Percentiles rank a stretch among this genome's conserved stretches.
Conservation (phyloP, 2,329 filamentous ascomycete species). For the Hymenoscyphus fraxineus region DNA sequence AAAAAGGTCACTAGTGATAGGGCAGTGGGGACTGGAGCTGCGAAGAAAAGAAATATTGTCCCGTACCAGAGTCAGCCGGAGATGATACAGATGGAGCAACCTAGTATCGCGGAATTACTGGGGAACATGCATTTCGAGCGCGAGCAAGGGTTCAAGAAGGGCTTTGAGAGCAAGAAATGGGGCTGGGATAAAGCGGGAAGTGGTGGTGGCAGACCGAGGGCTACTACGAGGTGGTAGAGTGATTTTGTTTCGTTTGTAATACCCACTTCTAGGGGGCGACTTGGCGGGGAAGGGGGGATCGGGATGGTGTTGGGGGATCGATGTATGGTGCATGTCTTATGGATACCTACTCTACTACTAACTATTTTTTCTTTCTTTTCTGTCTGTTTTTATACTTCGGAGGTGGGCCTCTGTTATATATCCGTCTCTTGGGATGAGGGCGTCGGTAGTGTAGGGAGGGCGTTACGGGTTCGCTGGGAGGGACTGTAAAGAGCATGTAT, state of each 20-base stretch:
- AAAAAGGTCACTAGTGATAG: slow-evolving; percentile 11
- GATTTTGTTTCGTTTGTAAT: neutral
- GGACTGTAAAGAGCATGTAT: neutral
- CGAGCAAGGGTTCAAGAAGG: slow-evolving; percentile 14
- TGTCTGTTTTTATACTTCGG: neutral
- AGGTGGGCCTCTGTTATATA: neutral
- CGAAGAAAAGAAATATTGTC: slow-evolving; percentile 17
- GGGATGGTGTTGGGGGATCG: neutral
- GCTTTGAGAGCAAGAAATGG: slow-evolving; percentile 22
- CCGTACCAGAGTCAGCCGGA: slow-evolving; percentile 28
- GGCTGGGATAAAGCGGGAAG: slow-evolving; percentile 21
- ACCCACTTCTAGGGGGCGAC: neutral
- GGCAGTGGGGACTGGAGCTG: slow-evolving; percentile 2
- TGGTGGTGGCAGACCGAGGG: neutral
- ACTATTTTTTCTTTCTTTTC: neutral
- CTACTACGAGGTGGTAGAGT: neutral
- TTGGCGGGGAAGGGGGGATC: no score
- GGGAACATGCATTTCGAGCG: slow-evolving; percentile 16
- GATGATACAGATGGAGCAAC: slow-evolving; percentile 24
- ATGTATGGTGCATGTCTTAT: neutral
- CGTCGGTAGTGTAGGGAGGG: neutral
- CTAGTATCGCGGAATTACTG: slow-evolving; percentile 18
- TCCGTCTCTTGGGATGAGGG: neutral
- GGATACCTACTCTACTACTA: neutral
- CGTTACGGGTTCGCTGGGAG: no score